Evolutionary conservation across 352 stramenopile genomes (phyloP).

Genomic region (Halophytophthora batemanensis): DNA sequence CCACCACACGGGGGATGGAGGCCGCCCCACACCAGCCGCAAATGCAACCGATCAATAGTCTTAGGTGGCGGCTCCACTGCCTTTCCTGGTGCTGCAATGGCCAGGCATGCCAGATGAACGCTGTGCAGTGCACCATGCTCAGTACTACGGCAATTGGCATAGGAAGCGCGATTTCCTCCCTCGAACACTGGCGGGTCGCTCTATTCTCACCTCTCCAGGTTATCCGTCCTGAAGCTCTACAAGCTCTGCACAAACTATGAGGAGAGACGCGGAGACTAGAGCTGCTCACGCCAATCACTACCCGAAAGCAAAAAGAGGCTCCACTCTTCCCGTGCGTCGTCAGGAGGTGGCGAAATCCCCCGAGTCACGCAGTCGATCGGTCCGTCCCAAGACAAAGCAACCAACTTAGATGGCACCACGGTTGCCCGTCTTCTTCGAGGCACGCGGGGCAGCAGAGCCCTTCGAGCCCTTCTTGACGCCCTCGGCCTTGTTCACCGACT

Average conservation of each 20-base stretch:
- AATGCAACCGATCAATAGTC: too few relatives aligned
- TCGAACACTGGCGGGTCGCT: conserved; percentile 25
- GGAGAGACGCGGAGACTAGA: conserved; percentile 17
- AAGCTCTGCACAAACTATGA: conserved; percentile 18
- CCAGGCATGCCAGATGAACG: too few relatives aligned
- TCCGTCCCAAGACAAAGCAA: conserved; percentile 15
- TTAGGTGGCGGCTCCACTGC: too few relatives aligned
- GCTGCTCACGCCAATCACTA: conserved; percentile 11
- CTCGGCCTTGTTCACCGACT: conserved; percentile 56
- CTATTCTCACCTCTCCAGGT: conserved; percentile 31
- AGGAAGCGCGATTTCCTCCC: conserved; percentile 20
- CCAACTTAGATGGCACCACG: conserved; percentile 81
- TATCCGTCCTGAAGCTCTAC: conserved; percentile 18
- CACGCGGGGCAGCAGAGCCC: conserved; percentile 58
- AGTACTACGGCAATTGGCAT: conserved; percentile 10
- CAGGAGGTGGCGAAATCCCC: conserved; percentile 29
- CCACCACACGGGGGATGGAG: too few relatives aligned
- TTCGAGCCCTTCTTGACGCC: conserved; percentile 58
- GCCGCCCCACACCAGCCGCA: too few relatives aligned
- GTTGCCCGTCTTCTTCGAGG: conserved; percentile 89
- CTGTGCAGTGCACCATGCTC: too few relatives aligned
- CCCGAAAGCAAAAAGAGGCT: conserved; percentile 25
- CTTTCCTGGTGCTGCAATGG: too few relatives aligned
- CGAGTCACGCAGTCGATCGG: conserved; percentile 20
- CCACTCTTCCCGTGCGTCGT: conserved; percentile 32